Conservation (phyloP, 164 flowering plant genomes). For the Vitis amurensis region DNA sequence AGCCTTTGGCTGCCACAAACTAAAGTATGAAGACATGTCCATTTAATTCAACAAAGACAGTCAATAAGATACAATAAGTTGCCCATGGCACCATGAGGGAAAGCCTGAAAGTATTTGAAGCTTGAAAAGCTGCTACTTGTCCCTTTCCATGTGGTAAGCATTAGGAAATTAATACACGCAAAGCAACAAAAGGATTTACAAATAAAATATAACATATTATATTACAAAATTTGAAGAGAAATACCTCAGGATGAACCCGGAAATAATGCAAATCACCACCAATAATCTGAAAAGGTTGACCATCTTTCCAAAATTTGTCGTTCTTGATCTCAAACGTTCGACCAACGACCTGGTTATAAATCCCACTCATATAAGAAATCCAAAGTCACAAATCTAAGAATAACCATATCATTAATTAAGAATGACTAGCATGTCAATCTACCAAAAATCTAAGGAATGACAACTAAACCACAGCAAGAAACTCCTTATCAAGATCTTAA, state of each 20-base stretch:
- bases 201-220: no score
- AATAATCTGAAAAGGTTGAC: slow-evolving; percentile 67
- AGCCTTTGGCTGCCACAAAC: no score
- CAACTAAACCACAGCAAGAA: background rate
- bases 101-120: background rate
- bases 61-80: background rate
- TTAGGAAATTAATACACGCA: background rate
- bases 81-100: background rate
- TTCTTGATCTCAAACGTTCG: slow-evolving; percentile 57
- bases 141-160: background rate
- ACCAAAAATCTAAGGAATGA: background rate
- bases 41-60: background rate
- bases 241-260: slow-evolving; percentile 78
- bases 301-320: slow-evolving; percentile 90
- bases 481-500: no score
- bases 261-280: slow-evolving; percentile 96
- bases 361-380: background rate
- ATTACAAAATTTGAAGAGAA: background rate
- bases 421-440: background rate
- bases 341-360: slow-evolving; percentile 28
- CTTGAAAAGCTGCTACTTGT: background rate
- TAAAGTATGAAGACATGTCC: background rate
- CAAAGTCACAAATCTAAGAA: background rate
- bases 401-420: background rate
- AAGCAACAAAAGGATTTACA: background rate